phyloP scores from a whole-genome alignment of 208 protist species.

The Leishmania martiniquensis region DNA sequence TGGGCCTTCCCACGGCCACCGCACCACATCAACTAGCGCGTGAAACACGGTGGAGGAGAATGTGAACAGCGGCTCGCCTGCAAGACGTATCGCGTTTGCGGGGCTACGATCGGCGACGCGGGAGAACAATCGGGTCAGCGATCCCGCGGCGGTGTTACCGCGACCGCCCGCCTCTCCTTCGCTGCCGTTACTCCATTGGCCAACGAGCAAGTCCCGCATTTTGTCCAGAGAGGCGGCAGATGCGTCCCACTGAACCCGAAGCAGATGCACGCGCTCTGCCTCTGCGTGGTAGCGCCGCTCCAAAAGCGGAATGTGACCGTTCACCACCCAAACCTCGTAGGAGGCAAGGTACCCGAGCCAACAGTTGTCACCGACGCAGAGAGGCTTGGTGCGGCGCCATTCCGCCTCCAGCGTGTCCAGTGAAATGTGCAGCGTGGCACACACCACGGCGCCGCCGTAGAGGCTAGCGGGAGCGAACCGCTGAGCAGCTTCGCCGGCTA shows the following conservation, averaged over 20 bases:
- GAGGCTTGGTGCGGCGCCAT: conserved; percentile 35
- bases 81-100: neutral
- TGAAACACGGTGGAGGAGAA: conserved; percentile 25
- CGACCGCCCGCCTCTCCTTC: neutral
- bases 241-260: conserved; percentile 25
- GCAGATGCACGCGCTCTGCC: conserved; percentile 37
- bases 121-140: conserved; percentile 20
- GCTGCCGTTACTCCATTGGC: neutral
- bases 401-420: conserved; percentile 38
- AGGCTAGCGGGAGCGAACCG: conserved; percentile 22
- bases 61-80: conserved; percentile 20
- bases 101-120: neutral
- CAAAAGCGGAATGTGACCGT: conserved; percentile 73
- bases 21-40: conserved; percentile 26
- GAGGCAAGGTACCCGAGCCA: conserved; percentile 47
- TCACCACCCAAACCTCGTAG: conserved; percentile 65
- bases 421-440: conserved; percentile 32
- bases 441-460: conserved; percentile 48
- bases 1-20: conserved; percentile 17
- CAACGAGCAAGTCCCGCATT: conserved; percentile 26
- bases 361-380: conserved; percentile 42
- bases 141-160: neutral
- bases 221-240: conserved; percentile 14
- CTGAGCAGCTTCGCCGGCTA: conserved; percentile 25
- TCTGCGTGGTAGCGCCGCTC: conserved; percentile 44